These are phyloP conservation scores for Picea abies DNA, from an alignment of 83 land plant species.

Conservation along the genomic window DNA sequence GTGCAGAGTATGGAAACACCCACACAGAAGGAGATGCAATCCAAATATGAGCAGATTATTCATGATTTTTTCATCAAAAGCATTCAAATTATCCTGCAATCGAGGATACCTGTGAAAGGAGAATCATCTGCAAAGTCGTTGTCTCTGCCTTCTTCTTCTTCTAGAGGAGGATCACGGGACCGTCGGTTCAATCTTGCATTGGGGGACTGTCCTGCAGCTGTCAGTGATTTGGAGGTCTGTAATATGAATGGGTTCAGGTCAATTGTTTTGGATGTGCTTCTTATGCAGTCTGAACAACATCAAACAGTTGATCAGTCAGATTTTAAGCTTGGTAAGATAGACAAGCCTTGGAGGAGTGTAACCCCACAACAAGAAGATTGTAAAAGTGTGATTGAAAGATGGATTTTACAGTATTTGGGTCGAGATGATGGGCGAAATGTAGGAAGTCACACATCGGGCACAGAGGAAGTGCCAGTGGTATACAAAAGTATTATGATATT, in stretches of 20 bases:
- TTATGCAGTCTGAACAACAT: constrained; percentile 6
- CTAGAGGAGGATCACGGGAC: neutral
- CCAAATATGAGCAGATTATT: constrained; percentile 3
- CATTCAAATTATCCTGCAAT: constrained; percentile 11
- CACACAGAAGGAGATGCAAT: neutral
- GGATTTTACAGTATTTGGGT: neutral
- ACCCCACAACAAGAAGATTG: neutral
- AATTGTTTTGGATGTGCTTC: constrained; percentile 14
- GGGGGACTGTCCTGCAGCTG: neutral
- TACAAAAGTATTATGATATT: constrained; percentile 14
- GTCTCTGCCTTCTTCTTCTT: neutral
- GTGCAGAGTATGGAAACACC: neutral
- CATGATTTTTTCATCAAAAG: neutral
- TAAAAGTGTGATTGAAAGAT: constrained; percentile 13
- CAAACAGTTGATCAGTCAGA: neutral
- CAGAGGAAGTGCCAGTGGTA: neutral
- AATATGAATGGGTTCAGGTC: constrained; percentile 7
- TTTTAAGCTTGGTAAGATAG: neutral
- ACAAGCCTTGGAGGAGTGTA: neutral
- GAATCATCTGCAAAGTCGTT: constrained; percentile 6
- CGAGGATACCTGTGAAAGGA: constrained; percentile 11
- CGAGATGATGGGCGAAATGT: neutral
- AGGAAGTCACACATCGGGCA: neutral
- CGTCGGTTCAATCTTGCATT: constrained; percentile 5
- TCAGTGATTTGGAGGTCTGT: neutral